Conservation (phyloP, 2,329 filamentous ascomycete species). For the Rosellinia necatrix region DNA sequence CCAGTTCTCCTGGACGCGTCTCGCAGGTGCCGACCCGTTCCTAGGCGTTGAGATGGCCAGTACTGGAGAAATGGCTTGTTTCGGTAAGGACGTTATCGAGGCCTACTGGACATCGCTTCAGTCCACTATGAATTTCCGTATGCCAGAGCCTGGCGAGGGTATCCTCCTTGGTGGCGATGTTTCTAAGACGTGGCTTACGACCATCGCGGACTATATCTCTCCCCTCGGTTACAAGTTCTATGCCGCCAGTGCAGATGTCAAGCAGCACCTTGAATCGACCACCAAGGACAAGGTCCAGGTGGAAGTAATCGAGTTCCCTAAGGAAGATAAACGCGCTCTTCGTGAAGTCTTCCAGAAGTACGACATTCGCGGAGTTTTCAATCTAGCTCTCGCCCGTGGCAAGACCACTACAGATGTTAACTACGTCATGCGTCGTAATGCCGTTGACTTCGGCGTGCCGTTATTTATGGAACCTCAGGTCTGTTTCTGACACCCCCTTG, state of each 20-base stretch:
- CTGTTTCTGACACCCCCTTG: slow-evolving; percentile 41
- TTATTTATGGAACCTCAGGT: slow-evolving; percentile 99
- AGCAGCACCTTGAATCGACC: slow-evolving; percentile 76
- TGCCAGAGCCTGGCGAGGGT: slow-evolving; percentile 92
- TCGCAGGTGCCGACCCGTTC: slow-evolving; percentile 96
- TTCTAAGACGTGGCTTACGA: slow-evolving; percentile 70
- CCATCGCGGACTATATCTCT: slow-evolving; percentile 83
- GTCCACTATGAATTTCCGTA: slow-evolving; percentile 98
- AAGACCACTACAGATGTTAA: slow-evolving; percentile 89
- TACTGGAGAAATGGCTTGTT: slow-evolving; percentile 98
- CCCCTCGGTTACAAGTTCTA: slow-evolving; percentile 95
- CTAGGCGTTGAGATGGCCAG: slow-evolving; percentile 97
- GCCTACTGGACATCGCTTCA: slow-evolving; percentile 98
- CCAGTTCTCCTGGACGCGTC: slow-evolving; percentile 98
- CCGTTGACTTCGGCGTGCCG: slow-evolving; percentile 96
- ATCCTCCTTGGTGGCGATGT: slow-evolving; percentile 90
- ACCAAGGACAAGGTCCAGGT: slow-evolving; percentile 71
- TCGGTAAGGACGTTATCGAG: slow-evolving; percentile 92
- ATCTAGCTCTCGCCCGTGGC: slow-evolving; percentile 81
- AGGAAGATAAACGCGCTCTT: slow-evolving; percentile 91
- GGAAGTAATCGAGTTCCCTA: slow-evolving; percentile 95
- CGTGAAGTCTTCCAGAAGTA: slow-evolving; percentile 97
- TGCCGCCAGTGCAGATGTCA: slow-evolving; percentile 80
- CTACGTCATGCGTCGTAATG: slow-evolving; percentile 98
- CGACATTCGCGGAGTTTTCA: slow-evolving; percentile 94